Conservation (phyloP, 2,329 filamentous ascomycete species). For the Exutisphaerella laricina region DNA sequence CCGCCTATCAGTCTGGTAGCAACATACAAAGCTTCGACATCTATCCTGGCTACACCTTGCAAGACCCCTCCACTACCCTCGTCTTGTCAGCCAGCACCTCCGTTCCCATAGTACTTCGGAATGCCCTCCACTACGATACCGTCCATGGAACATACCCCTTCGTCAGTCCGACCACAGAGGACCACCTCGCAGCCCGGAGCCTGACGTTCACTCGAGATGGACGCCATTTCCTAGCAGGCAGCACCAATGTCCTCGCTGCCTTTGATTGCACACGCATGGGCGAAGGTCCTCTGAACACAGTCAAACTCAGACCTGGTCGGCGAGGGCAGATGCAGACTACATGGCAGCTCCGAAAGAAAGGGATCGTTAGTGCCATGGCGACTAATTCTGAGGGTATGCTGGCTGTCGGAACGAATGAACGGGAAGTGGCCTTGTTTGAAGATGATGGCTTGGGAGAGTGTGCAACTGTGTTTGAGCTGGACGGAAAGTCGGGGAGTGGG, state of each 20-base stretch:
- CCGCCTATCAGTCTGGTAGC: slow-evolving; percentile 42
- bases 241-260: slow-evolving; percentile 47
- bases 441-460: slow-evolving; percentile 45
- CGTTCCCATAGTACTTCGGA: slow-evolving; percentile 53
- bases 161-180: slow-evolving; percentile 52
- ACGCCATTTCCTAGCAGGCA: slow-evolving; percentile 53
- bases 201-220: slow-evolving; percentile 49
- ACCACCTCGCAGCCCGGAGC: slow-evolving; percentile 50
- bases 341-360: slow-evolving; percentile 50
- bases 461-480: slow-evolving; percentile 44
- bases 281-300: slow-evolving; percentile 42
- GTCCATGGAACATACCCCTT: slow-evolving; percentile 51
- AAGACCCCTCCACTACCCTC: slow-evolving; percentile 45
- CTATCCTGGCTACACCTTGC: slow-evolving; percentile 51
- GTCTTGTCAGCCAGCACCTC: slow-evolving; percentile 50
- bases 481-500: slow-evolving; percentile 43
- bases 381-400: slow-evolving; percentile 46
- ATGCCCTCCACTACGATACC: slow-evolving; percentile 45
- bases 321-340: slow-evolving; percentile 32
- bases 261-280: slow-evolving; percentile 51
- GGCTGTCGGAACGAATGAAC: slow-evolving; percentile 53
- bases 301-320: slow-evolving; percentile 37
- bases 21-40: slow-evolving; percentile 48
- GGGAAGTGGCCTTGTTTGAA: slow-evolving; percentile 54
- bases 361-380: slow-evolving; percentile 49